These are phyloP conservation scores for Beauveria sp. DNA, from an alignment of 2,329 filamentous ascomycete species.

Conservation along the genomic window DNA sequence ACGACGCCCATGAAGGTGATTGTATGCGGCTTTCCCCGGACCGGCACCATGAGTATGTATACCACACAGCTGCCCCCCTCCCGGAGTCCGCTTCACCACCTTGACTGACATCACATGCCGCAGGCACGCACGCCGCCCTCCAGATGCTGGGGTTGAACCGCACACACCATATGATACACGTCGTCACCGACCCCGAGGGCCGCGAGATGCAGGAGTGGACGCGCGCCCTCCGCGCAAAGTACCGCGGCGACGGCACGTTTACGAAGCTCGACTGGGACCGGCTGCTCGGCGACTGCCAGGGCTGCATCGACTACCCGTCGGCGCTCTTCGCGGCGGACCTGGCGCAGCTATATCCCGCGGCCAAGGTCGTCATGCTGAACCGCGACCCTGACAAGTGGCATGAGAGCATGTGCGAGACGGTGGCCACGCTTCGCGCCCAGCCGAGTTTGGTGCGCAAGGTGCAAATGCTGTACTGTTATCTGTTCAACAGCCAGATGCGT, in stretches of 20 bases:
- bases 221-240: constrained; percentile 7
- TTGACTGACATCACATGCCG: not conserved
- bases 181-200: not conserved
- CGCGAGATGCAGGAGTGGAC: constrained; percentile 7
- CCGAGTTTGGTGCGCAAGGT: constrained; percentile 12
- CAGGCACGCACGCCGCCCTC: constrained; percentile 8
- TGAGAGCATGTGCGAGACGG: constrained; percentile 16
- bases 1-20: constrained; percentile 7
- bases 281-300: constrained; percentile 15
- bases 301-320: constrained; percentile 14
- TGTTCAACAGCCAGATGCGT: constrained; percentile 10
- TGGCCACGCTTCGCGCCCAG: constrained; percentile 2
- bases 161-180: constrained; percentile 11
- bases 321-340: constrained; percentile 15
- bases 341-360: constrained; percentile 14
- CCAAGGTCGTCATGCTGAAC: constrained; percentile 15
- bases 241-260: constrained; percentile 1
- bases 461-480: constrained; percentile 20
- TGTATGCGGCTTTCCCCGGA: constrained; percentile 10
- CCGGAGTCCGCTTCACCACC: not conserved
- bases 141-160: constrained; percentile 14
- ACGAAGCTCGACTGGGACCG: constrained; percentile 13
- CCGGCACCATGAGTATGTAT: constrained; percentile 8
- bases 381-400: constrained; percentile 15
- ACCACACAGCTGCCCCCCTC: too few relatives aligned